A percentile compares a stretch with the other conserved stretches of the same genome.
phyloP scores from a whole-genome alignment of 2,329 filamentous ascomycete genomes.

The Fonsecaea nubica region DNA sequence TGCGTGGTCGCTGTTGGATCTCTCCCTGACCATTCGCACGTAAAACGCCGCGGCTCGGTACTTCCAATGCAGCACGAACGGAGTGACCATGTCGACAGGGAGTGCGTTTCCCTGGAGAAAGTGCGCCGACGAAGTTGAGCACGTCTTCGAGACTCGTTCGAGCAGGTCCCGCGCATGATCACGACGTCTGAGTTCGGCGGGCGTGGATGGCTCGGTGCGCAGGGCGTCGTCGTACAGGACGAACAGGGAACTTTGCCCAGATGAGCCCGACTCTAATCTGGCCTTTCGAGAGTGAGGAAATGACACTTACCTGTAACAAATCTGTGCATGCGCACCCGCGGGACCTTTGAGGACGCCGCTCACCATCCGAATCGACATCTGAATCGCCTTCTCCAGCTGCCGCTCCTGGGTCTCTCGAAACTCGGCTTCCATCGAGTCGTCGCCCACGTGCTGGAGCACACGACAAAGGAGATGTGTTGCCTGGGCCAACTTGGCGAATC shows the following conservation, averaged over 20 bases:
- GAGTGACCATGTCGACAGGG: conserved; percentile 5
- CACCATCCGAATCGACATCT: conserved; percentile 14
- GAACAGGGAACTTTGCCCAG: conserved; percentile 8
- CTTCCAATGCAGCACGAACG: conserved; percentile 8
- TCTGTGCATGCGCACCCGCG: conserved; percentile 3
- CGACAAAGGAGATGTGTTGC: conserved; percentile 19
- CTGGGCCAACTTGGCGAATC: conserved; percentile 12
- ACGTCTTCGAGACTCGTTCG: conserved; percentile 10
- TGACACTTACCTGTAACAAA: conserved; percentile 10
- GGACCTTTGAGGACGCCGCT: conserved; percentile 7
- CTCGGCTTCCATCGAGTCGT: conserved; percentile 3
- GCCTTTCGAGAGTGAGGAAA: neutral
- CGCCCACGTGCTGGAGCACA: conserved; percentile 5
- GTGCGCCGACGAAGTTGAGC: neutral
- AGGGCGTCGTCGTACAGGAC: conserved; percentile 8
- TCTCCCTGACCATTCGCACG: conserved; percentile 7
- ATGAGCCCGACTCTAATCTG: neutral
- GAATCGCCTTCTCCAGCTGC: conserved; percentile 6
- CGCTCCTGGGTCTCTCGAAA: conserved; percentile 12
- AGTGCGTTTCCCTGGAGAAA: conserved; percentile 7
- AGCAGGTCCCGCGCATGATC: conserved; percentile 13
- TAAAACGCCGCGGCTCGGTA: conserved; percentile 8
- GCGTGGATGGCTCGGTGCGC: conserved; percentile 4
- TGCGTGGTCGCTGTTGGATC: conserved; percentile 2
- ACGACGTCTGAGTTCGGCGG: neutral